A percentile compares a stretch with the other conserved stretches of the same genome.
These are phyloP conservation scores for Eucalyptus fibrosa DNA, from an alignment of 345 rosid species.

Conservation along the genomic window DNA sequence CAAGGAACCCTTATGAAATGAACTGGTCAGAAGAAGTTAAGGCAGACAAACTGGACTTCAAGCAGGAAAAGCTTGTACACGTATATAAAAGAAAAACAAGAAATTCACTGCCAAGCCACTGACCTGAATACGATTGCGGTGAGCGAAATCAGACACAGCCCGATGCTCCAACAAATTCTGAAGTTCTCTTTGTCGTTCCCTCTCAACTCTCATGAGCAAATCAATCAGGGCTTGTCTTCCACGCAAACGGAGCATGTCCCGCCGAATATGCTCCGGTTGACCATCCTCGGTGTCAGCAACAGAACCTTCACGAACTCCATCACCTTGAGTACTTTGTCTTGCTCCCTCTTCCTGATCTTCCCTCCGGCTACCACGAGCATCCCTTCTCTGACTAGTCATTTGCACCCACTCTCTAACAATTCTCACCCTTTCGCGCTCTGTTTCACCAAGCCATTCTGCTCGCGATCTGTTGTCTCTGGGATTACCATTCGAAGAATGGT, in stretches of 20 bases:
- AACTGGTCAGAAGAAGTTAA: neutral
- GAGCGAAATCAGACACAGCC: conserved; percentile 97
- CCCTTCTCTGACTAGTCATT: conserved; percentile 92
- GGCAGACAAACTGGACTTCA: neutral
- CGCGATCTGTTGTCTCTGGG: conserved; percentile 55
- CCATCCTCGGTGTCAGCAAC: conserved; percentile 50
- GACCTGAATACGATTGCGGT: conserved; percentile 98
- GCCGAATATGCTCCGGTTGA: conserved; percentile 61
- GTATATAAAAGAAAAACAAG: neutral
- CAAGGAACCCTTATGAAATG: neutral
- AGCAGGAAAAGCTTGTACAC: neutral
- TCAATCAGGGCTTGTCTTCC: conserved; percentile 92
- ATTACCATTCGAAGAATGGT: conserved; percentile 45
- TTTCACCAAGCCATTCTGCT: conserved; percentile 96
- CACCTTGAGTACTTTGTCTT: conserved; percentile 29
- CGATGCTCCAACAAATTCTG: conserved; percentile 90
- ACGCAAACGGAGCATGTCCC: conserved; percentile 72
- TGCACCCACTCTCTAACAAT: conserved; percentile 96
- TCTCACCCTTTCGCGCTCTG: conserved; percentile 97
- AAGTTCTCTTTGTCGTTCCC: conserved; percentile 89
- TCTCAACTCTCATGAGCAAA: conserved; percentile 75
- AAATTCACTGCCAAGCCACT: neutral
- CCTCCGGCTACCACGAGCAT: conserved; percentile 51
- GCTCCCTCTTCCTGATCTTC: conserved; percentile 29
- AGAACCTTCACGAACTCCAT: conserved; percentile 36